Base-by-base conservation (phyloP, 2,329 filamentous ascomycete genomes). In the Aspergillus sp. region DNA sequence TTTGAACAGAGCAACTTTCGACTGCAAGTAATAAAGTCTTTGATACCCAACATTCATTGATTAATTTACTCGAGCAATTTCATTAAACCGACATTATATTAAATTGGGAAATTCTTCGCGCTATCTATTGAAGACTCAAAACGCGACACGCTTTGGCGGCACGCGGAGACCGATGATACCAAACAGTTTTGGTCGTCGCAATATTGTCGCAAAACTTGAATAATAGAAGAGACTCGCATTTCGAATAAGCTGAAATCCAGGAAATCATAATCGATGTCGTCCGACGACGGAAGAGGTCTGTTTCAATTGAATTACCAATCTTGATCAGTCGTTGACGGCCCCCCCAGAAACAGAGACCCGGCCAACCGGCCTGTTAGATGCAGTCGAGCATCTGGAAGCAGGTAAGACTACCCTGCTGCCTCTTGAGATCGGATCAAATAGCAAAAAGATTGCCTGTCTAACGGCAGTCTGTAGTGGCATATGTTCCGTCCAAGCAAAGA, bases 401-500 rank as follows among this genome's bases (percentile, higher is more conserved):
- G 61, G 65, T 67, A 61, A 42, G 57, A 7, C 5, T 5, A 13
- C 7, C 12, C 19, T 19, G 19, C 19, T 19, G 19, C 19, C 19
- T 19, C 19, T 19, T 19, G 19, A 19, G 19, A 2, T 19, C n/a
- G 19, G 19, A 19, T 19, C 19, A 19, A 19, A 19, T 19, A 19
- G 19, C 19, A 19, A 19, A 19, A 19, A 19, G 19, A 19, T 19
- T 4, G 19, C 33, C 7, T 36, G 19, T 33, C 33, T 41, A 49
- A 42, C 40, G 30, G 3, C 13, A 19, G 12, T 2, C 6, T 19
- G 1, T 27, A 70, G 68, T 68, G 47, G 65, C 66, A 11, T 57
- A 54, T 45, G 51, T 70, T 9, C 78, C 85, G 0, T 74, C 83
- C 46, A 90, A 87, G 61, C 78, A 84, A 53, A 79, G 88, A 37